These are phyloP conservation scores for Cordia subcordata DNA, from an alignment of 257 asterid species.

Conservation along the genomic window DNA sequence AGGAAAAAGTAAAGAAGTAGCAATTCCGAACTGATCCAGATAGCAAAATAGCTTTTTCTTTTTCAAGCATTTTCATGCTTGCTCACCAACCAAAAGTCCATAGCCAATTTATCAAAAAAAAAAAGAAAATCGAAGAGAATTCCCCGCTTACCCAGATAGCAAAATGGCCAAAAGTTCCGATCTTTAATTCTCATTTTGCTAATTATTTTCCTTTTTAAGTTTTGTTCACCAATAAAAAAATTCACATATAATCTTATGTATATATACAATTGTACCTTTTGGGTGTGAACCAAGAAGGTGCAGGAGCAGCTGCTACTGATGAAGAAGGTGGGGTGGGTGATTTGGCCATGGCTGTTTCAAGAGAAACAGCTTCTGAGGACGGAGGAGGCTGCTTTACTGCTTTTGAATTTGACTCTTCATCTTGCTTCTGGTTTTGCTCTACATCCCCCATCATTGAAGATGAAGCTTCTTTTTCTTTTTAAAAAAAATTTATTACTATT, in stretches of 20 bases:
- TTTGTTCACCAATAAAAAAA: not conserved
- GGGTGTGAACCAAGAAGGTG: constrained; percentile 47
- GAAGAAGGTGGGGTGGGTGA: constrained; percentile 20
- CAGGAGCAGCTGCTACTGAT: constrained; percentile 20
- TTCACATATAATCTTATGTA: not conserved
- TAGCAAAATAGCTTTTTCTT: no score
- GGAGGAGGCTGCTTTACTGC: constrained; percentile 9
- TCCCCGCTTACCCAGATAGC: not conserved
- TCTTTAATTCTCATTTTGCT: not conserved
- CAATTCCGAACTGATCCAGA: no score
- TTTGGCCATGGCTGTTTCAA: not conserved
- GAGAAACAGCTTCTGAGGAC: constrained; percentile 10
- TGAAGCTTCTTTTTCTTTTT: no score
- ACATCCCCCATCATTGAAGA: constrained; percentile 16
- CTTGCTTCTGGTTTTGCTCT: constrained; percentile 24
- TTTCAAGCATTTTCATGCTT: not conserved
- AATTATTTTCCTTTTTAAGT: no score
- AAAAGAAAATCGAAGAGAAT: no score
- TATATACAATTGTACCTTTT: constrained; percentile 20
- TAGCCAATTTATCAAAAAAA: not conserved
- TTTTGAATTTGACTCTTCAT: constrained; percentile 10
- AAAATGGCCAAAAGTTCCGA: not conserved
- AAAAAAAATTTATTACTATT: no score
- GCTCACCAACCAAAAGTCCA: not conserved
- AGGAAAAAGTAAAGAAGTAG: no score